Evolutionary conservation across 225 moss, liverwort and hornwort species (phyloP).

Genomic region (Antitrichia curtipendula): DNA sequence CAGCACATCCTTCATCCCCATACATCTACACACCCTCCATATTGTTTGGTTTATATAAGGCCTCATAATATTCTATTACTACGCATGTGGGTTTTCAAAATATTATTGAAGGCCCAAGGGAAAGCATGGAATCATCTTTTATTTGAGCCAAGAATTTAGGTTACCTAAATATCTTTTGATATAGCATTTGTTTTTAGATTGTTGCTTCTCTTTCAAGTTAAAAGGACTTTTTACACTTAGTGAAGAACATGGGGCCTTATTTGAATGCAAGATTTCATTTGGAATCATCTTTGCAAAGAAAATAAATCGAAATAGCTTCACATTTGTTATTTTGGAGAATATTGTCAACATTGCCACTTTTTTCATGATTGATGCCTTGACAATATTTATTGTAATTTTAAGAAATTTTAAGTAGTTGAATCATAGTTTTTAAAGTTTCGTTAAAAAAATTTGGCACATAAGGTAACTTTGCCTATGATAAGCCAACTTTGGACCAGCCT

Average conservation of each 20-base stretch:
- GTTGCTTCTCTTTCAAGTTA: background rate
- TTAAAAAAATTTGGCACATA: background rate
- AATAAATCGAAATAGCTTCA: background rate
- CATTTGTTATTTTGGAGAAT: background rate
- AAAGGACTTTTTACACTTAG: too few relatives aligned
- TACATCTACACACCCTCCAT: background rate
- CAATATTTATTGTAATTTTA: background rate
- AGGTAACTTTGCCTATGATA: too few relatives aligned
- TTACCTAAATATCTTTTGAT: background rate
- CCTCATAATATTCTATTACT: too few relatives aligned
- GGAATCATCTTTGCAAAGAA: background rate
- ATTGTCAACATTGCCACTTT: background rate
- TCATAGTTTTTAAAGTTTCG: background rate
- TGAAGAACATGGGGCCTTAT: fast-evolving
- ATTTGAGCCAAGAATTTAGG: fast-evolving
- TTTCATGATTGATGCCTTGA: background rate
- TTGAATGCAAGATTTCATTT: fast-evolving
- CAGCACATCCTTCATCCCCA: background rate
- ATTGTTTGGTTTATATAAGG: background rate
- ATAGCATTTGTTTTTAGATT: background rate
- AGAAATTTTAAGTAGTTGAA: fast-evolving
- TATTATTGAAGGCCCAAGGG: background rate
- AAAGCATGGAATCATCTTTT: fast-evolving
- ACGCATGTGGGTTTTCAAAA: fast-evolving
- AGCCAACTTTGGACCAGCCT: too few relatives aligned